Percentiles rank a stretch among this genome's conserved stretches.
Conservation (phyloP, 2,329 filamentous ascomycete genomes). For the Didymella glomerata region DNA sequence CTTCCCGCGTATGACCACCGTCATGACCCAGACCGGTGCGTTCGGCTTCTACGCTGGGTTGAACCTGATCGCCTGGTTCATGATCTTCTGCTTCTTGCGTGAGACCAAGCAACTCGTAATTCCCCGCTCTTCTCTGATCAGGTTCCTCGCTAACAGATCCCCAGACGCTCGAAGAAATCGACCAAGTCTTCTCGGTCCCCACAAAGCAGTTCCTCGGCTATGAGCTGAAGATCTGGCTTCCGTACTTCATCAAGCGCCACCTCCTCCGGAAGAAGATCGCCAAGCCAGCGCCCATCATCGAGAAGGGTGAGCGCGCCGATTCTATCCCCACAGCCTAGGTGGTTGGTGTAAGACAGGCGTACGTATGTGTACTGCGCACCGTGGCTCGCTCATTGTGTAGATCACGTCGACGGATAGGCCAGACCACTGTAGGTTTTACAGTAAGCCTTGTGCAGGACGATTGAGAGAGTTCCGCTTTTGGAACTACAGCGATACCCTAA, state of each 20-base stretch:
- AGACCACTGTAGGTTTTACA: background rate
- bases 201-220: slow-evolving; percentile 51
- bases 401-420: background rate
- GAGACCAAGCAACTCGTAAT: slow-evolving; percentile 50
- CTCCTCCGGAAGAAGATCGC: slow-evolving; percentile 49
- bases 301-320: slow-evolving; percentile 33
- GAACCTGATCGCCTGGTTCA: slow-evolving; percentile 52
- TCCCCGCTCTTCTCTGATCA: slow-evolving; percentile 28
- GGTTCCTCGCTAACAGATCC: background rate
- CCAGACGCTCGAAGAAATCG: slow-evolving; percentile 14
- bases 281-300: slow-evolving; percentile 53
- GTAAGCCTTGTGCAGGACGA: background rate
- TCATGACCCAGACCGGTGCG: slow-evolving; percentile 51
- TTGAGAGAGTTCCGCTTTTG: background rate
- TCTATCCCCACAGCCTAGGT: slow-evolving; percentile 11
- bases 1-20: slow-evolving; percentile 51
- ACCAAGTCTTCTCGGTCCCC: slow-evolving; percentile 48
- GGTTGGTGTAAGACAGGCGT: background rate
- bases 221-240: slow-evolving; percentile 51
- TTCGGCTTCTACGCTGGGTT: slow-evolving; percentile 55
- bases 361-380: background rate
- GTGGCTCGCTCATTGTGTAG: background rate
- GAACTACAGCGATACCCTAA: slow-evolving; percentile 10
- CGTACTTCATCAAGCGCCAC: slow-evolving; percentile 55
- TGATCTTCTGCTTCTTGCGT: slow-evolving; percentile 52